A percentile compares a stretch with the other conserved stretches of the same genome.
Conservation (phyloP, 129 eudicot genomes). For the Chrysanthemum seticuspe region DNA sequence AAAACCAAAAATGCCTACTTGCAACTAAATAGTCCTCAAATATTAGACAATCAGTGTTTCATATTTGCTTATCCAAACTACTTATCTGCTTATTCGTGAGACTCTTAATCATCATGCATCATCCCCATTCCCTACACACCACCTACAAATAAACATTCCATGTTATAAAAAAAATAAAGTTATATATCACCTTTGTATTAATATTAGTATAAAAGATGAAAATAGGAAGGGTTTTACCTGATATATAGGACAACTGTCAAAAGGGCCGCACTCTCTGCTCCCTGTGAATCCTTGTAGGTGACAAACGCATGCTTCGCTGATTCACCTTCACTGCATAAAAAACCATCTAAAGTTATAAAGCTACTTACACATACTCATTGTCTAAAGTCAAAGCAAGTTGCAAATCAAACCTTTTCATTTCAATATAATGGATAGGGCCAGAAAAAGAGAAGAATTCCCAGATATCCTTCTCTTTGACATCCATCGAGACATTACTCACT, state of each 20-base stretch:
- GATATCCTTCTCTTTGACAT: conserved; percentile 43
- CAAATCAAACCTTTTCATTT: conserved; percentile 43
- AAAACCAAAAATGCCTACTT: too few species aligned
- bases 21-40: too few species aligned
- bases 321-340: conserved; percentile 49
- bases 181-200: too few species aligned
- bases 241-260: conserved; percentile 29
- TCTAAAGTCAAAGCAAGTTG: background rate
- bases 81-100: too few species aligned
- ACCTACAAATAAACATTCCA: too few species aligned
- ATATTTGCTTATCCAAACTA: too few species aligned
- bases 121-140: too few species aligned
- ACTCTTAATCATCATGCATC: too few species aligned
- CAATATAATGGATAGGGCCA: conserved; percentile 55
- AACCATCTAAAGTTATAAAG: conserved; percentile 19
- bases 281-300: conserved; percentile 62
- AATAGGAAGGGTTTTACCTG: too few species aligned
- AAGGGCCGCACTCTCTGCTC: conserved; percentile 61
- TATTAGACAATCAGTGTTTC: too few species aligned
- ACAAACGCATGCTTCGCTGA: conserved; percentile 45
- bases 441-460: conserved; percentile 61
- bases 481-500: conserved; percentile 44
- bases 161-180: too few species aligned
- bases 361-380: background rate
- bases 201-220: too few species aligned